Percentiles rank a stretch among this genome's conserved stretches.
phyloP scores from a whole-genome alignment of 2,329 filamentous ascomycete genomes.

The Elsinoe necatrix region DNA sequence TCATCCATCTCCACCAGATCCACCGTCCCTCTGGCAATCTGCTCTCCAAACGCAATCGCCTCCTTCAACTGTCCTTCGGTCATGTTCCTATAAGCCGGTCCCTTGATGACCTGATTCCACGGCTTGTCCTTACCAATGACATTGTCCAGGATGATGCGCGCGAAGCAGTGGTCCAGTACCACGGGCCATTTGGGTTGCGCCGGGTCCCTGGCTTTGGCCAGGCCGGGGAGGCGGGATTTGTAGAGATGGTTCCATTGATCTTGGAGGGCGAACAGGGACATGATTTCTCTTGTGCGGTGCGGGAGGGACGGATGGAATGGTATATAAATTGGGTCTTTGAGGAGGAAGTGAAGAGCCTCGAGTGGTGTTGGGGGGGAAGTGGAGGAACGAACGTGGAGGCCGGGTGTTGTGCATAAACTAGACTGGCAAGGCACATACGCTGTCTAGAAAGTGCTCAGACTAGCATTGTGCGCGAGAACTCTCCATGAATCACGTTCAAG shows the following conservation, averaged over 20 bases:
- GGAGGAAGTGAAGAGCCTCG: too few relatives aligned
- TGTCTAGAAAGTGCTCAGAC: too few relatives aligned
- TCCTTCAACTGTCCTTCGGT: conserved; percentile 29
- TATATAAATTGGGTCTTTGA: too few relatives aligned
- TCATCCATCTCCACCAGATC: conserved; percentile 35
- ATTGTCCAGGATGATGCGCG: conserved; percentile 39
- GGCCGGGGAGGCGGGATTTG: neutral
- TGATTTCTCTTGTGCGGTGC: neutral
- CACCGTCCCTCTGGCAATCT: conserved; percentile 31
- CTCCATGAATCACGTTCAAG: neutral
- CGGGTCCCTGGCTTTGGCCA: conserved; percentile 13
- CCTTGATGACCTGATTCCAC: conserved; percentile 36
- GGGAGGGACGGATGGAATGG: neutral
- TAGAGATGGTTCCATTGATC: conserved; percentile 12
- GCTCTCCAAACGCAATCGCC: conserved; percentile 33
- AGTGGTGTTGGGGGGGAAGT: too few relatives aligned
- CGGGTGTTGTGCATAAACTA: neutral
- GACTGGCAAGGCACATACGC: too few relatives aligned
- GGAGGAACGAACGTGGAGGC: neutral
- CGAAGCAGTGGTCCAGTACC: conserved; percentile 38
- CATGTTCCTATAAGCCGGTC: conserved; percentile 40
- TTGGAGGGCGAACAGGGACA: neutral
- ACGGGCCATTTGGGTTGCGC: conserved; percentile 37
- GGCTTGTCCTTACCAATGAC: conserved; percentile 32
- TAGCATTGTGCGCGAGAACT: neutral